phyloP scores from a whole-genome alignment of 139 green algal species.

The Picochlorum sp. region DNA sequence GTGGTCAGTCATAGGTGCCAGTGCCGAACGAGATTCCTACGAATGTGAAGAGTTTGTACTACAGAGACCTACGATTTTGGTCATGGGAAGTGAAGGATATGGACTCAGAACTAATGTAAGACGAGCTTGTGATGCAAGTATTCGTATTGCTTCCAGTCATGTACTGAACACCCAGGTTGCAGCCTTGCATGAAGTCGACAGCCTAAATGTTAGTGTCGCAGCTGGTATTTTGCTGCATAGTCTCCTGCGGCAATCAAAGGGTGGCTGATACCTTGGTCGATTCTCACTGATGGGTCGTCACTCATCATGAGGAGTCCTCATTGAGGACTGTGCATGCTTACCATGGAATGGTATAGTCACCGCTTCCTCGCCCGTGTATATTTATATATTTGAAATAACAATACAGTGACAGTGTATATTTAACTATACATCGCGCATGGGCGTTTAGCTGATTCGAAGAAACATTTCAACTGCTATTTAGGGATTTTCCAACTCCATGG shows the following conservation, averaged over 20 bases:
- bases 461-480: too few species aligned
- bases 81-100: constrained; percentile 83
- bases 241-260: not conserved
- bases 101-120: constrained; percentile 66
- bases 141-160: constrained; percentile 11
- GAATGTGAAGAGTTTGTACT: constrained; percentile 27
- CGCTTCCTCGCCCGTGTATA: too few species aligned
- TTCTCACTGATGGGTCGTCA: too few species aligned
- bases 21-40: constrained; percentile 35
- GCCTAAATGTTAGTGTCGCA: constrained; percentile 88
- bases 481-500: not conserved
- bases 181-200: constrained; percentile 51
- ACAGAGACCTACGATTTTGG: constrained; percentile 63
- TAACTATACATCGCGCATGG: too few species aligned
- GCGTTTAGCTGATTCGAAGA: too few species aligned
- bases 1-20: constrained; percentile 66
- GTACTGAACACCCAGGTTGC: not conserved
- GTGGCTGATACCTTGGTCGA: too few species aligned
- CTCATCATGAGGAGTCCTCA: too few species aligned
- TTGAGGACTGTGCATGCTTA: too few species aligned
- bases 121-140: constrained; percentile 39
- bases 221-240: constrained; percentile 83
- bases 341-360: too few species aligned
- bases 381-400: too few species aligned
- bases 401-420: too few species aligned